Conservation (phyloP, 2,329 filamentous ascomycete genomes). For the Myriosclerotinia duriaeana region DNA sequence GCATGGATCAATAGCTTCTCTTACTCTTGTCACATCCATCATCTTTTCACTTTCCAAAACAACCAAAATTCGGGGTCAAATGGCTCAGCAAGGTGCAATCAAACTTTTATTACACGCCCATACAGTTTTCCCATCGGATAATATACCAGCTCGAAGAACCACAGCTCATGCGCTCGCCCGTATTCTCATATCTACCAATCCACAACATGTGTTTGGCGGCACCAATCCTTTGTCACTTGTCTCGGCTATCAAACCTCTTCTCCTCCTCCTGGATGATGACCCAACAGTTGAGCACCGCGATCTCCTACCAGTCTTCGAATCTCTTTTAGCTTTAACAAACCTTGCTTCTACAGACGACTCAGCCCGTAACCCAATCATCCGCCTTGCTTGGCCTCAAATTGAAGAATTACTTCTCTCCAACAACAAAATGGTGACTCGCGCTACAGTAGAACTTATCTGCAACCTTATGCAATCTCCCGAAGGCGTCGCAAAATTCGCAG, state of each 20-base stretch:
- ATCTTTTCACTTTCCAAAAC: constrained; percentile 74
- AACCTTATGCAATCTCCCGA: constrained; percentile 75
- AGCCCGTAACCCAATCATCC: constrained; percentile 67
- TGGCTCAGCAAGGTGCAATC: constrained; percentile 92
- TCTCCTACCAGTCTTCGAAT: constrained; percentile 85
- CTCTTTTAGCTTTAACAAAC: constrained; percentile 89
- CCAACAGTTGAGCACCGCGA: constrained; percentile 65
- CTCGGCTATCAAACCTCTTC: constrained; percentile 79
- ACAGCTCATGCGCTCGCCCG: constrained; percentile 80
- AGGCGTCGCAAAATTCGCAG: constrained; percentile 68
- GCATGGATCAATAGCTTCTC: constrained; percentile 66
- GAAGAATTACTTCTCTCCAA: constrained; percentile 81
- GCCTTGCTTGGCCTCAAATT: constrained; percentile 69
- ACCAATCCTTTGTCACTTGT: constrained; percentile 70
- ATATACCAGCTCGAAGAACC: constrained; percentile 51
- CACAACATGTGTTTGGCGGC: constrained; percentile 77
- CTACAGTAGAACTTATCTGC: constrained; percentile 84
- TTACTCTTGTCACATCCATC: constrained; percentile 73
- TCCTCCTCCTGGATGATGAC: constrained; percentile 69
- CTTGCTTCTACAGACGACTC: constrained; percentile 74
- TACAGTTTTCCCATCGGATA: constrained; percentile 58
- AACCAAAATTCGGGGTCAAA: constrained; percentile 69
- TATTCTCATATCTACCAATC: constrained; percentile 84
- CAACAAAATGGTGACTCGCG: constrained; percentile 75
- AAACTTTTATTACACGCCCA: constrained; percentile 76